Base-by-base conservation (phyloP, 768 basidiomycete species). In the Suillus hirtellus region DNA sequence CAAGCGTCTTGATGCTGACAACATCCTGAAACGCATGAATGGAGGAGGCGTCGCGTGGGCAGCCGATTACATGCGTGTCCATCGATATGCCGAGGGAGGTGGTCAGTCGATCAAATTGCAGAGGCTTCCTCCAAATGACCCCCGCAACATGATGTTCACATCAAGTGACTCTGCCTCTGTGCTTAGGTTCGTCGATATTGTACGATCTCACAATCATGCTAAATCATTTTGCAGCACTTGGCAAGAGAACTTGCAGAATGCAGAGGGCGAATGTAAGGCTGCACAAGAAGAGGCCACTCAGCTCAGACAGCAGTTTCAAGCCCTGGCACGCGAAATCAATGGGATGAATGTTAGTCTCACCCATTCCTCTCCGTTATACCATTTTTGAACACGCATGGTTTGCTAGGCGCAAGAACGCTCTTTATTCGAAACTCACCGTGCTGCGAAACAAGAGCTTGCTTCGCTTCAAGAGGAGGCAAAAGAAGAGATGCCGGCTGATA, bases 21-120 rank as follows among this genome's bases (percentile, higher is more conserved):
- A 77, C 1, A 75, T 82, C 31, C 76, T 90, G 46, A 67, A 70
- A 61, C 61, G 70, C 31, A 68, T 86, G 31, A 68, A 73, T 8
- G 73, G 80, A 27, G 83, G 83, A n/a, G 88, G 89, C 9, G 72
- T 72, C 11, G 89, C 86, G 5, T 89, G 86, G 86, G 82, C 87
- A 5, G 79, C 78, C 1, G 90, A 93, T 68, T 72, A 74, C 12
- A 90, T 88, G 77, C 74, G 75, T 21, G 87, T 93, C 56, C 81
- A 79, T 31, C 86, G 87, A 62, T 94, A 81, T 71, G 73, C 81
- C 12, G 89, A 89, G 65, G 90, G 89, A 59, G 92, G 92, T 77
- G 81, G 83, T 63, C 79, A 80, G 31, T 87, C 86, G 8, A 79
- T 76, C 63, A 75, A 77, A 34, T 60, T 85, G 47, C 62, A 61